phyloP scores from a whole-genome alignment of 2,329 filamentous ascomycete species.

The Fusarium sp. region DNA sequence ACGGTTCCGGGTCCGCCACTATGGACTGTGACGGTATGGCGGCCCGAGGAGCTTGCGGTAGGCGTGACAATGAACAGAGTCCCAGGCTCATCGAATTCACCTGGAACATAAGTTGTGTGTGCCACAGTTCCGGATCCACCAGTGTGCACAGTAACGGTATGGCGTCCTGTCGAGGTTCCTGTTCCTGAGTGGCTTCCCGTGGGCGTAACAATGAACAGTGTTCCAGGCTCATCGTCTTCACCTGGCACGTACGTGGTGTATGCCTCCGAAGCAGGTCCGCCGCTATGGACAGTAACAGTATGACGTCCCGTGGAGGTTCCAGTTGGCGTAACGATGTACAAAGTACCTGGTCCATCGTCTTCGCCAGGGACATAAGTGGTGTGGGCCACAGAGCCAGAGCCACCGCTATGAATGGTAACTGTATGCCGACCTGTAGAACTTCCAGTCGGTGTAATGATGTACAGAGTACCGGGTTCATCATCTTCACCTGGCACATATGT shows the following conservation, averaged over 20 bases:
- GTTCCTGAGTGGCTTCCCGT: background rate
- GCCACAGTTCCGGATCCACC: background rate
- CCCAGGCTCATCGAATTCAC: background rate
- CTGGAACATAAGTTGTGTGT: background rate
- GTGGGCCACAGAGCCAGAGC: background rate
- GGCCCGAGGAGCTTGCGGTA: background rate
- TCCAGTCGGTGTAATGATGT: slow-evolving; percentile 15
- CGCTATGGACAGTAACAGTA: background rate
- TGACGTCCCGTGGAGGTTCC: background rate
- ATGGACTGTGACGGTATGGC: background rate
- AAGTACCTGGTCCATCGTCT: background rate
- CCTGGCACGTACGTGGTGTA: background rate
- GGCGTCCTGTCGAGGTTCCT: background rate
- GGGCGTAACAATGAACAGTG: background rate
- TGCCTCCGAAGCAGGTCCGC: background rate
- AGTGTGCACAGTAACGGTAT: background rate
- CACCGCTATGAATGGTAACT: background rate
- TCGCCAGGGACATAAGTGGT: background rate
- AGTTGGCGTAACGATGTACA: slow-evolving; percentile 17
- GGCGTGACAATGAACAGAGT: background rate
- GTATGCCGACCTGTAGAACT: background rate
- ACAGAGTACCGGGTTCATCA: background rate
- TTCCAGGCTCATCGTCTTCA: background rate
- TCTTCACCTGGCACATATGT: background rate
- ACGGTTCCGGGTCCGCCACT: background rate